Base-by-base conservation (phyloP, 83 land plant species). In the Picea mariana region DNA sequence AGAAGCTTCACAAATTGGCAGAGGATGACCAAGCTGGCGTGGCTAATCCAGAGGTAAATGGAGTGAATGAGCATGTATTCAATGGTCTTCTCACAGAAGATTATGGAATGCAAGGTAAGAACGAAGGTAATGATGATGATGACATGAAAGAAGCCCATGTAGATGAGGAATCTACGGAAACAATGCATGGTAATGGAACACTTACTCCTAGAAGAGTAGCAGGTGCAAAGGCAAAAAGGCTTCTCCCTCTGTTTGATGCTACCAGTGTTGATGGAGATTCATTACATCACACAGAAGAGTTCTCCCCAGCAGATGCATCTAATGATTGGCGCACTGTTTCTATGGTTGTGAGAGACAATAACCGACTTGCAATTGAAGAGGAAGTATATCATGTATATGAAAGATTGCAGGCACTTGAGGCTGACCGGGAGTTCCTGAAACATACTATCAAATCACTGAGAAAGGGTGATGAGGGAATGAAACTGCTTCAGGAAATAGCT, bases 371-470 rank as follows among this genome's bases (percentile, higher is more conserved):
- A 0, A 85, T 92, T 63, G 90, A 86, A 82, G 93, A 94, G 27
- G 96, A 94, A 64, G 88, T 92, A 40, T 89, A 88, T 69, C 72
- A 90, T 81, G 82, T 92, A 7, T 92, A 90, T 27, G 90, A 88
- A 80, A 92, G 96, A 64, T 85, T 94, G 52, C 88, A 92, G 58
- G 95, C 92, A 44, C 90, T 94, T 34, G 96, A 94, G 61, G 92
- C 87, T 75, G 96, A 94, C 78, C 81, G 91, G 71, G 92, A 92
- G 81, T 88, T 92, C 77, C 81, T 94, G 40, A 92, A 87, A 88
- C 89, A 94, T 78, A 86, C 92, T 60, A 78, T 94, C 20, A 78
- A 85, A 58, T 94, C 96, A 27, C 47, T 94, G 83, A 94, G 81
- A 55, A 88, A 93, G 80, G 96, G 94, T 68, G 94, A 88, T 47